These are phyloP conservation scores for Macadamia tetraphylla DNA, from an alignment of 164 flowering plant species.

Conservation along the genomic window DNA sequence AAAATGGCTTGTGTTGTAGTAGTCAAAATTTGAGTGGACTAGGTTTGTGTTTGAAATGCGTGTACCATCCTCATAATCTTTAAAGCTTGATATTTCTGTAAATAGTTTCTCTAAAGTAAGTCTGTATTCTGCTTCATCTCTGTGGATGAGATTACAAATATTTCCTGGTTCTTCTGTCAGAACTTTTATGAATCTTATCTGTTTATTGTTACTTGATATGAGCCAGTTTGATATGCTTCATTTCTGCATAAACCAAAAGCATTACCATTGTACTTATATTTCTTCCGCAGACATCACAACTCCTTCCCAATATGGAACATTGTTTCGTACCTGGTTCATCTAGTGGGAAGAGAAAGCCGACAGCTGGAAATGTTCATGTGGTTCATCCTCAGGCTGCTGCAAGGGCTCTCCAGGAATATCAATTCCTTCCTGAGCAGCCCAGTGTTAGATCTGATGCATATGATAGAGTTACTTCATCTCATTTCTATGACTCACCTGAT, in stretches of 20 bases:
- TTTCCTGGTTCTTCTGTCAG: neutral
- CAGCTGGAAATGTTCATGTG: slow-evolving; percentile 19
- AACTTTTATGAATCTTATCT: neutral
- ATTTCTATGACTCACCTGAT: slow-evolving; percentile 47
- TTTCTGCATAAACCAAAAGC: too few species aligned
- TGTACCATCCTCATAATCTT: neutral
- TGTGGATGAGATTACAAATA: too few species aligned
- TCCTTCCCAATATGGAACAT: slow-evolving; percentile 24
- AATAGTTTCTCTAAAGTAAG: neutral
- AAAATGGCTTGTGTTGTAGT: too few species aligned
- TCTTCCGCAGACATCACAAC: slow-evolving; percentile 20
- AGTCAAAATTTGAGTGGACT: neutral
- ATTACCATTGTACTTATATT: neutral
- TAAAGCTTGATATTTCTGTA: neutral
- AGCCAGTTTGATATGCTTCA: neutral
- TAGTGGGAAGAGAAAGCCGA: slow-evolving; percentile 22
- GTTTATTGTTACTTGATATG: neutral
- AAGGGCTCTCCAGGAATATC: slow-evolving; percentile 72
- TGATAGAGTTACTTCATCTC: slow-evolving; percentile 53
- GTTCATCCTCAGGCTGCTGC: slow-evolving; percentile 27
- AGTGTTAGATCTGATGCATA: slow-evolving; percentile 54
- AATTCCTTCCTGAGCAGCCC: slow-evolving; percentile 92
- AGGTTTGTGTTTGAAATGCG: neutral
- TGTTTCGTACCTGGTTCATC: slow-evolving; percentile 23
- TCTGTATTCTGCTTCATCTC: neutral